Evolutionary conservation across 148 eudicot species (phyloP).

Genomic region (Cornus kousa): DNA sequence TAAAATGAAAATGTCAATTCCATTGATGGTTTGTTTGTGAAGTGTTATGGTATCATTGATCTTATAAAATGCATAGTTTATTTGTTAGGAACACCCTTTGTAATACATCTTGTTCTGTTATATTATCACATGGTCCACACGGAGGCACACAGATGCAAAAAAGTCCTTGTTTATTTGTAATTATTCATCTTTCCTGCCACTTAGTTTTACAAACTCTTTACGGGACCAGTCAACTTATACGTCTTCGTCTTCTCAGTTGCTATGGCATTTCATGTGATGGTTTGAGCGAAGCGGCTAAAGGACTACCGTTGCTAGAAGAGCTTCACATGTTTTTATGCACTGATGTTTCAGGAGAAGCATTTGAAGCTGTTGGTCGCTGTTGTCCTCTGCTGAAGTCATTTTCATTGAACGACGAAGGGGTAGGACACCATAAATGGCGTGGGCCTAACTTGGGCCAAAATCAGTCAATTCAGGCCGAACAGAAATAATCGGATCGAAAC

Average conservation of each 20-base stretch:
- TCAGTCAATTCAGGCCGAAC: no score
- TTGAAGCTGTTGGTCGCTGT: constrained; percentile 33
- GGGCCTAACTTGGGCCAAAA: no score
- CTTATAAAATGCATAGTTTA: no score
- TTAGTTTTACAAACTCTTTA: neutral
- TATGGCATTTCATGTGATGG: constrained; percentile 35
- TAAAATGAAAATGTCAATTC: no score
- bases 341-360: constrained; percentile 22
- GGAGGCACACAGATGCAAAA: no score
- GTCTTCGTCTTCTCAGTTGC: constrained; percentile 55
- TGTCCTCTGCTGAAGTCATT: constrained; percentile 60
- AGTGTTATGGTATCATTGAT: no score
- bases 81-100: no score
- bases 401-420: constrained; percentile 38
- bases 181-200: neutral
- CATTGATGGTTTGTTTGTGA: no score
- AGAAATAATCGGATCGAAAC: no score
- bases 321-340: constrained; percentile 37
- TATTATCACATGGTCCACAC: neutral
- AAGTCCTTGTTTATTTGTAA: neutral
- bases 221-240: constrained; percentile 58
- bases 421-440: no score
- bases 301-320: constrained; percentile 56
- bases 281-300: constrained; percentile 41
- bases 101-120: neutral